Conservation (phyloP, 2,329 filamentous ascomycete species). For the Westerdykella sp. region DNA sequence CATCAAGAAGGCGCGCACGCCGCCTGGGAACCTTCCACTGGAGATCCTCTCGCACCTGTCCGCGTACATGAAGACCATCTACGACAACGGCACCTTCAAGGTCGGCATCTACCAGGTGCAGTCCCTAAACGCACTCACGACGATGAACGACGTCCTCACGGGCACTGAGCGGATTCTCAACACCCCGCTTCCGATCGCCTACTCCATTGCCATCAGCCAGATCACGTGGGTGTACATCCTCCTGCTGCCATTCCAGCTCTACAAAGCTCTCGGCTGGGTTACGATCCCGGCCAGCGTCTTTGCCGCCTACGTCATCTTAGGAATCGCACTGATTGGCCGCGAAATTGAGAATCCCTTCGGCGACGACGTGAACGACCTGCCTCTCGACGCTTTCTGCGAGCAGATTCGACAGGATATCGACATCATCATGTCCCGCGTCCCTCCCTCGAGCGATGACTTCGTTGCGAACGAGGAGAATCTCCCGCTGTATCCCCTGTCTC, state of each 20-base stretch:
- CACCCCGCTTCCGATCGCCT: slow-evolving; percentile 75
- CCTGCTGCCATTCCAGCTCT: slow-evolving; percentile 75
- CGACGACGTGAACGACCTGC: slow-evolving; percentile 65
- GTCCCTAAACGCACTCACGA: slow-evolving; percentile 31
- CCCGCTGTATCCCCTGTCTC: slow-evolving; percentile 53
- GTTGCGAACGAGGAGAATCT: slow-evolving; percentile 45
- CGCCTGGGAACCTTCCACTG: slow-evolving; percentile 75
- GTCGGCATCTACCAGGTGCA: slow-evolving; percentile 54
- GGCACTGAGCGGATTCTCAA: slow-evolving; percentile 72
- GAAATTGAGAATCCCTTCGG: slow-evolving; percentile 81
- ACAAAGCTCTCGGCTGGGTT: slow-evolving; percentile 58
- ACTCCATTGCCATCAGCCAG: slow-evolving; percentile 77
- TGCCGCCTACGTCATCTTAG: slow-evolving; percentile 75
- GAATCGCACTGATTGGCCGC: slow-evolving; percentile 63
- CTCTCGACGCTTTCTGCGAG: slow-evolving; percentile 62
- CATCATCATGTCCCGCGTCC: slow-evolving; percentile 57
- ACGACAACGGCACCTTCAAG: slow-evolving; percentile 51
- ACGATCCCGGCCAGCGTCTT: slow-evolving; percentile 65
- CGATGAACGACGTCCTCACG: slow-evolving; percentile 65
- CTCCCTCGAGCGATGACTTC: slow-evolving; percentile 50
- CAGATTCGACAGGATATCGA: slow-evolving; percentile 70
- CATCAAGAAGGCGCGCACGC: slow-evolving; percentile 65
- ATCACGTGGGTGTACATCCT: slow-evolving; percentile 82
- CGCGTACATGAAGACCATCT: slow-evolving; percentile 57
- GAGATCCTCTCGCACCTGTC: slow-evolving; percentile 72